A percentile compares a stretch with the other conserved stretches of the same genome.
Conservation (phyloP, 83 land plant genomes). For the Diphasiastrum complanatum region DNA sequence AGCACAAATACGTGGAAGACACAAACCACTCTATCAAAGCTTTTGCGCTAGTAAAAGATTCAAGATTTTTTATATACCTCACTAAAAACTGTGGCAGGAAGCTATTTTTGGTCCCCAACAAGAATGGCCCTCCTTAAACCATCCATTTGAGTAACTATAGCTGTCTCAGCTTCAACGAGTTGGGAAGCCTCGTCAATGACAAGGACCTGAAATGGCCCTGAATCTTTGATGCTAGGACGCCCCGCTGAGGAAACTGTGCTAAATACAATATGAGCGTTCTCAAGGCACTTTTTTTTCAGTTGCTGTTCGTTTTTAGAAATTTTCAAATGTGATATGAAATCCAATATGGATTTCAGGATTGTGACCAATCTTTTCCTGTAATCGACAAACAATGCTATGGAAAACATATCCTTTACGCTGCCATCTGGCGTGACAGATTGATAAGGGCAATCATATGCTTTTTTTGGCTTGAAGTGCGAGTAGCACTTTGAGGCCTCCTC, state of each 20-base stretch:
- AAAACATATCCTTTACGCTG: no score
- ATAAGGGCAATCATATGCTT: no score
- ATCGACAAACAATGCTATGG: no score
- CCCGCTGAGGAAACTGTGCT: constrained; percentile 29
- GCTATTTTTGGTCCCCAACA: constrained; percentile 25
- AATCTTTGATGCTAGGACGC: neutral
- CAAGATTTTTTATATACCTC: no score
- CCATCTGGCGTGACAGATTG: no score
- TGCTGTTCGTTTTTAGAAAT: neutral
- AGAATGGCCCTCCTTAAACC: constrained; percentile 14
- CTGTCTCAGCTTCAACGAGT: constrained; percentile 18
- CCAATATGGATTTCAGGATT: neutral
- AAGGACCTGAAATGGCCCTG: neutral
- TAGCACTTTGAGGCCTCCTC: no score
- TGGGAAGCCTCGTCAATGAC: constrained; percentile 28
- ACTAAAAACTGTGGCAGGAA: constrained; percentile 20
- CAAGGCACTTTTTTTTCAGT: constrained; percentile 6
- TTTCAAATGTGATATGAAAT: neutral
- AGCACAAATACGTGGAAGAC: no score
- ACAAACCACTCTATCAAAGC: no score
- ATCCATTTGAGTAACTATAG: constrained; percentile 2
- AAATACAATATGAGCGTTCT: constrained; percentile 16
- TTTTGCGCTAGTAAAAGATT: no score
- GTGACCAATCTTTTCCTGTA: neutral
- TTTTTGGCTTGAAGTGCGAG: no score